Evolutionary conservation across 768 basidiomycete species (phyloP).

Genomic region (Pleurotus pulmonarius): DNA sequence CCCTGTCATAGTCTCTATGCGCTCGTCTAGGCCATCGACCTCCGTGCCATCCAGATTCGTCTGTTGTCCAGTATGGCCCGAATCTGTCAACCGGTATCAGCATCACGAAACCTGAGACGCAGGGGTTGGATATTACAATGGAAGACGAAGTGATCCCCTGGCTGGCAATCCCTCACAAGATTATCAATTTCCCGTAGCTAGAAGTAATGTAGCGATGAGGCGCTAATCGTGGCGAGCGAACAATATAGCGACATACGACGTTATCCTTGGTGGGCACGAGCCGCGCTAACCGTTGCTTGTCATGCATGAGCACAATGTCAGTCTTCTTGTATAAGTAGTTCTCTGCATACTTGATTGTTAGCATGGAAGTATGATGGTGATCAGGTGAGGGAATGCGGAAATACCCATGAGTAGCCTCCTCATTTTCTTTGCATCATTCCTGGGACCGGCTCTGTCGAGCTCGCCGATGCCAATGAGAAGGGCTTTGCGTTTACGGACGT

Average conservation of each 20-base stretch:
- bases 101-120: neutral
- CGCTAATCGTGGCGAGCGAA: neutral
- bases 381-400: slow-evolving; percentile 9
- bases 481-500: neutral
- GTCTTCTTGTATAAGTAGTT: slow-evolving; percentile 31
- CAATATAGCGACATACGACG: slow-evolving; percentile 33
- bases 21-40: slow-evolving; percentile 39
- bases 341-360: slow-evolving; percentile 21
- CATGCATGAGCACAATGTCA: slow-evolving; percentile 41
- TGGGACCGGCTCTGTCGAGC: slow-evolving; percentile 22
- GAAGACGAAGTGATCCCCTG: slow-evolving; percentile 54
- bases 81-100: slow-evolving; percentile 24
- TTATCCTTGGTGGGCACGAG: slow-evolving; percentile 38
- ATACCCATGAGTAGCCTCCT: slow-evolving; percentile 31
- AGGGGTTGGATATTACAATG: slow-evolving; percentile 39
- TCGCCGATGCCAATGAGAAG: neutral
- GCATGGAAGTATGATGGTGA: neutral
- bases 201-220: neutral
- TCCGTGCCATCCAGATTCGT: slow-evolving; percentile 31
- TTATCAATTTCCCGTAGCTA: slow-evolving; percentile 39
- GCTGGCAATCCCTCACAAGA: slow-evolving; percentile 37
- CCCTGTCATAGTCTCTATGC: slow-evolving; percentile 16
- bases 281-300: slow-evolving; percentile 26
- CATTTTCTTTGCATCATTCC: slow-evolving; percentile 33
- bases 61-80: slow-evolving; percentile 39